Evolutionary conservation across 2,329 filamentous ascomycete genomes (phyloP), one percentile per base, ranked within the genome.

Genomic region (Epichloe uncinata): DNA sequence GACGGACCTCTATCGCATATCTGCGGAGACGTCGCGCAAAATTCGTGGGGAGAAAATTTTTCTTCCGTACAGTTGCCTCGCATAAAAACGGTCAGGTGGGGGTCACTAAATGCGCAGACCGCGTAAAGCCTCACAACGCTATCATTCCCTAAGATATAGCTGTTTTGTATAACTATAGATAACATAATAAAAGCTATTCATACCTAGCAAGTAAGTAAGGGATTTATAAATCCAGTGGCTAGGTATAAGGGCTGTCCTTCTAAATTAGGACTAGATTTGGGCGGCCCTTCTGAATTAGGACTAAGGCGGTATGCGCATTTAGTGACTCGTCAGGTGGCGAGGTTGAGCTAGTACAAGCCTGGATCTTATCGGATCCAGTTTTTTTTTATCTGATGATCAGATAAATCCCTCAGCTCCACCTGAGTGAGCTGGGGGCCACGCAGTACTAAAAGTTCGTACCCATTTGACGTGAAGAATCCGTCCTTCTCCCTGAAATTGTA

Each of bases 311-410:
- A 18, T 18, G 16, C 16, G 16, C 16, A 18, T 18, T 18, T 18
- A 18, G 2, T 18, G 16, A 18, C 16, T 2, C 16, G 16, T 18
- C 16, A 18, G 43, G 37, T 42, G 30, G 38, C 34, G 37, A 44
- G 37, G 26, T 48, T 46, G 45, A 47, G 48, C 49, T 47, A 50
- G 42, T 35, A 47, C 33, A 16, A 42, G 45, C 45, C 46, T 58
- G 58, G 60, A 67, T 68, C 63, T 68, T 68, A 66, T 68, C 64
- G 60, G 65, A 67, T 67, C 62, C 63, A 44, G 15, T 48, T 47
- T 47, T 22, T 22, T 22, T 45, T 74, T 74, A 75, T 75, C 73
- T 72, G 73, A 76, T 75, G 64, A 74, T 74, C 71, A 71, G 72
- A 74, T 74, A 71, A 68, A 41, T 65, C 63, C 63, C 67, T 68